Base-by-base conservation (phyloP, 2,329 filamentous ascomycete species). In the Ascochyta rabiei region DNA sequence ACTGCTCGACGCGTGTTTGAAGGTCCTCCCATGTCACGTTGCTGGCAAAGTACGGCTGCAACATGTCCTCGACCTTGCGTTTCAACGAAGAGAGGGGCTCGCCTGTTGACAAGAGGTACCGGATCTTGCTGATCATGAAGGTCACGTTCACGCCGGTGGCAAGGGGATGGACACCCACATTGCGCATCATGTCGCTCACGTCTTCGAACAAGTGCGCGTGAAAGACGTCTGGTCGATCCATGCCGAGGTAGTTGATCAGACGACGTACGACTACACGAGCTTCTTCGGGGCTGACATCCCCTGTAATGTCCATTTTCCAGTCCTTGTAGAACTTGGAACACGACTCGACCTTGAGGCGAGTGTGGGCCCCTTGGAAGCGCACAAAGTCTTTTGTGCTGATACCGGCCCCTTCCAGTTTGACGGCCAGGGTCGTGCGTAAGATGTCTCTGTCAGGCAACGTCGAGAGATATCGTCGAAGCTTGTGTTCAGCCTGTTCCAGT, bases 231-330 rank as follows among this genome's bases (percentile, higher is more conserved):
- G 40, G 18, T 24, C 34, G 48, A 6, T 46, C 37, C 15, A 56
- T 18, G 6, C 49, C 21, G 8, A 67, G 30, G 26, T 51, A 48
- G 8, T 50, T 34, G 28, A 65, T 38, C 10, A 68, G 16, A 9
- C 69, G 66, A 16, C 48, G 43, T 8, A 72, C 38, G 21, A 66
- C 54, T 7, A 71, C 64, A 13, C 63, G 65, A 6, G 48, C 45
- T 54, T 72, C 66, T 46, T 63, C 62, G 21, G 50, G 39, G 1
- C 56, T 62, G 10, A 69, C 43, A 12, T 70, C 51, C 12, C 67
- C 67, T 9, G 48, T 23, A 12, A 72, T 64, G 39, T 71, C 67
- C n/a, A 69, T 39, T 4, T 48, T 51, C 10, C 59, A 48, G 10
- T 34, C 24, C 45, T 41, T 21, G 42, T 63, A 66, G 6, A 60